A percentile compares a stretch with the other conserved stretches of the same genome.
These are phyloP conservation scores for Cyberlindnera samutprakarnensis DNA, from an alignment of 805 yeast species.

Conservation along the genomic window DNA sequence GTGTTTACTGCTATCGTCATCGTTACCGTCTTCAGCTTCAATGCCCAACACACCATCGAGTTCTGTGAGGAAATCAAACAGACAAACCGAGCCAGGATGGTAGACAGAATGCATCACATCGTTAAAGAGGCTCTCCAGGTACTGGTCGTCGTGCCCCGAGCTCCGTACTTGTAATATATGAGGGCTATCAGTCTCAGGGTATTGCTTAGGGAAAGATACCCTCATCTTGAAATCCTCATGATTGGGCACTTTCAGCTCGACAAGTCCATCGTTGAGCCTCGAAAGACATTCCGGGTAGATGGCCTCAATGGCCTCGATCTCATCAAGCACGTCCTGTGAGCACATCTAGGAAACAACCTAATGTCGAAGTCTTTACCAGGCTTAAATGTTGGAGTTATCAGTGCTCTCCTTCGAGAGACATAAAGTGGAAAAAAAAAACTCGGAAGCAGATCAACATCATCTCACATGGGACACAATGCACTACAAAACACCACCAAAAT, in stretches of 20 bases:
- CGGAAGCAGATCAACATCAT: no score
- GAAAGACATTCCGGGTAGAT: slow-evolving; percentile 66
- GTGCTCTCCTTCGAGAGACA: no score
- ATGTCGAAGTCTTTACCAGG: no score
- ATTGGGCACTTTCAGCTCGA: slow-evolving; percentile 50
- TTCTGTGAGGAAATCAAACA: slow-evolving; percentile 73
- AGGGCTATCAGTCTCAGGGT: slow-evolving; percentile 61
- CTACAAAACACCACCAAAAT: no score
- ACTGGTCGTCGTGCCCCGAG: slow-evolving; percentile 32
- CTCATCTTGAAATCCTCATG: slow-evolving; percentile 55
- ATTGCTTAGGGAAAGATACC: slow-evolving; percentile 60
- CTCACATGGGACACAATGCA: no score
- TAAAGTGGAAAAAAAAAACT: no score
- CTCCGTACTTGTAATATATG: slow-evolving; percentile 48
- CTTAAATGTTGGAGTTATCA: no score
- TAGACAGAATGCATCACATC: slow-evolving; percentile 49
- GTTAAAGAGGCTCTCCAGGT: slow-evolving; percentile 38
- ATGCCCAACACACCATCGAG: slow-evolving; percentile 44
- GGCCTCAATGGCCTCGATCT: slow-evolving; percentile 76
- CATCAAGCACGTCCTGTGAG: slow-evolving; percentile 57
- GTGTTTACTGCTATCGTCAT: slow-evolving; percentile 2
- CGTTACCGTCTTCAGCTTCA: slow-evolving; percentile 19
- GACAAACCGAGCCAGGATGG: slow-evolving; percentile 57
- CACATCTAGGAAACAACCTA: no score
- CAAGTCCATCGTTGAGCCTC: slow-evolving; percentile 26